Percentiles rank a stretch among this genome's conserved stretches.
Evolutionary conservation across 371 early-diverging fungal genomes (phyloP).

Genomic region (Mycotypha africana): DNA sequence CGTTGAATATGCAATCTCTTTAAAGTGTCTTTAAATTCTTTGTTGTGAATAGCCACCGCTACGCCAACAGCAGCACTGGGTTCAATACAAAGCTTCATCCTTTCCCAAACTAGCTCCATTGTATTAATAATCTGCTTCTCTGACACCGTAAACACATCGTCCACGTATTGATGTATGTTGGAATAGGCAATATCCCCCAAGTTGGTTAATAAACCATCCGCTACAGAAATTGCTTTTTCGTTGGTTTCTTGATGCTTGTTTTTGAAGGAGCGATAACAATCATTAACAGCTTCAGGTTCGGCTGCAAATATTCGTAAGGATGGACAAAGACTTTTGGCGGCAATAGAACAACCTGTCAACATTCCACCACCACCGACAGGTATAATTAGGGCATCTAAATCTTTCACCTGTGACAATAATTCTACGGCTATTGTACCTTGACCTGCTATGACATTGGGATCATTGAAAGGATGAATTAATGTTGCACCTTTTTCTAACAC

Average conservation of each 20-base stretch:
- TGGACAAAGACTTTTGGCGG: constrained; percentile 34
- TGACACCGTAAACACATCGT: constrained; percentile 48
- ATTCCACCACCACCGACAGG: constrained; percentile 59
- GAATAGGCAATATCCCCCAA: constrained; percentile 43
- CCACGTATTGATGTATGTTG: constrained; percentile 36
- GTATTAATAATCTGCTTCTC: constrained; percentile 48
- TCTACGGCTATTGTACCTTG: constrained; percentile 54
- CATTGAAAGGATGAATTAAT: constrained; percentile 42
- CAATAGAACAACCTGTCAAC: constrained; percentile 49
- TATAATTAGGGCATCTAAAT: constrained; percentile 44
- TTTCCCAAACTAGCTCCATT: constrained; percentile 45
- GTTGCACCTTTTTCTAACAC: constrained; percentile 28
- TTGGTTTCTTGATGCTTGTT: constrained; percentile 12
- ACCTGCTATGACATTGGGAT: constrained; percentile 51
- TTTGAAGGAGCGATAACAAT: constrained; percentile 27
- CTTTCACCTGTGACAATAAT: constrained; percentile 35
- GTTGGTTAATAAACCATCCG: constrained; percentile 35
- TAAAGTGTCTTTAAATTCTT: constrained; percentile 21
- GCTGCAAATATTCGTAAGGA: constrained; percentile 41
- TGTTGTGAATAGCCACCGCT: constrained; percentile 40
- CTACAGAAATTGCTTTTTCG: constrained; percentile 22
- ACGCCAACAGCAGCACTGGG: constrained; percentile 50
- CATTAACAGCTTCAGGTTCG: constrained; percentile 43
- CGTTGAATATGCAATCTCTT: constrained; percentile 11
- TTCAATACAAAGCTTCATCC: constrained; percentile 50